Evolutionary conservation across 768 basidiomycete genomes (phyloP).

Genomic region (Mycena vitilis): DNA sequence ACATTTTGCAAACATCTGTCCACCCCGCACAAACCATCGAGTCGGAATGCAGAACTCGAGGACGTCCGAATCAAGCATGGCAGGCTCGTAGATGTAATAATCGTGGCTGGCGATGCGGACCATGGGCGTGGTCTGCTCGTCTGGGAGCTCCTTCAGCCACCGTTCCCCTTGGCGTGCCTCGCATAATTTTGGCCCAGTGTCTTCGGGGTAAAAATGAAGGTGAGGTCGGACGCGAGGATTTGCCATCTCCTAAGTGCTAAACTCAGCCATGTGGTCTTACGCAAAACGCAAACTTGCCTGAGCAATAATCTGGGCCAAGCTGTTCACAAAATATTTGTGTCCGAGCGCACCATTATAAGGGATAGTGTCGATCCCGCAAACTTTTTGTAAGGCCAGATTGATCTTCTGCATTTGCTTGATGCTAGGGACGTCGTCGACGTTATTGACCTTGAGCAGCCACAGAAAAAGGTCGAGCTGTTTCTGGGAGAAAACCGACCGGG

Average conservation of each 20-base stretch:
- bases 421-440: background rate
- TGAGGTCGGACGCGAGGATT: conserved; percentile 47
- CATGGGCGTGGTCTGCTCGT: conserved; percentile 42
- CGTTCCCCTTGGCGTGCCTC: conserved; percentile 41
- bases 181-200: conserved; percentile 35
- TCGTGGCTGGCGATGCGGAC: conserved; percentile 23
- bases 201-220: conserved; percentile 49
- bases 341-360: background rate
- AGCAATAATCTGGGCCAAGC: background rate
- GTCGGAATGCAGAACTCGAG: conserved; percentile 32
- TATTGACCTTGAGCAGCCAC: no score
- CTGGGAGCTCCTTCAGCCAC: conserved; percentile 44
- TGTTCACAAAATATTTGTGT: background rate
- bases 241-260: conserved; percentile 45
- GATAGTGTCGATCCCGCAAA: background rate
- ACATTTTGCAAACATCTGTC: conserved; percentile 1
- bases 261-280: background rate
- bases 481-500: conserved; percentile 2
- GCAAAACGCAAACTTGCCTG: background rate
- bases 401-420: background rate
- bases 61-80: conserved; percentile 16
- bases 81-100: conserved; percentile 34
- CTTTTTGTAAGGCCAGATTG: background rate
- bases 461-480: background rate
- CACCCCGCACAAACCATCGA: conserved; percentile 35